Evolutionary conservation across 75 land plant species (phyloP).

Genomic region (Picea glauca): DNA sequence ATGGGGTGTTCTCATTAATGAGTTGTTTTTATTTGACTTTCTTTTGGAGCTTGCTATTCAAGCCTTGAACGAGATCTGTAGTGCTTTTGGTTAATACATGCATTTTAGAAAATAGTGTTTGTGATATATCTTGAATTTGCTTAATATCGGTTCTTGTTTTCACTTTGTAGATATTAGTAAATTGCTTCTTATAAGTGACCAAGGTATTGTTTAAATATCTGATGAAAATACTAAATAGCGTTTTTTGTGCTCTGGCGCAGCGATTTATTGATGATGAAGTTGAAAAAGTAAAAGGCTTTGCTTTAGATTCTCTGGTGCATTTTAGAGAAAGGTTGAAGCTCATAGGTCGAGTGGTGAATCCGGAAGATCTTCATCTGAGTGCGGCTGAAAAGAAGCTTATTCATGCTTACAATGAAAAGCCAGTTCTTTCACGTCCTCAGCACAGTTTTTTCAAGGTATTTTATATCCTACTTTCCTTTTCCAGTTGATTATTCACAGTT

Average conservation of each 20-base stretch:
- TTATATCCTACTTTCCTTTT: neutral
- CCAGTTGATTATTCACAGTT: neutral
- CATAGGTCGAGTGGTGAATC: slow-evolving; percentile 66
- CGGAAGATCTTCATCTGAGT: slow-evolving; percentile 70
- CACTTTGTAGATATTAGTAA: neutral
- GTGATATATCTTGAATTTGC: neutral
- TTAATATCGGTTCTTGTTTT: neutral
- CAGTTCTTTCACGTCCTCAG: slow-evolving; percentile 92
- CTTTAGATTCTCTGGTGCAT: slow-evolving; percentile 50
- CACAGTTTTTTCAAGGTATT: slow-evolving; percentile 68
- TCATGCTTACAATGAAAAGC: slow-evolving; percentile 76
- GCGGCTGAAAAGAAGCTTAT: slow-evolving; percentile 71
- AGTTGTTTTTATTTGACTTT: too few relatives aligned
- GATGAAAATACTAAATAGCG: neutral
- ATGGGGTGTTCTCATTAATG: too few relatives aligned
- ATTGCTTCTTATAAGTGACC: neutral
- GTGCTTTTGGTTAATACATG: too few relatives aligned
- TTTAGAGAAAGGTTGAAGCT: slow-evolving; percentile 88
- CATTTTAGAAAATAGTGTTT: neutral
- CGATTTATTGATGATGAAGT: slow-evolving; percentile 67
- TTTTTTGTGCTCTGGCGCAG: slow-evolving; percentile 31
- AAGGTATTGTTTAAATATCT: neutral
- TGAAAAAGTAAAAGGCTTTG: slow-evolving; percentile 76
- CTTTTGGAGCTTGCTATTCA: too few relatives aligned
- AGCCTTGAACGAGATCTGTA: too few relatives aligned